phyloP scores from a whole-genome alignment of 78 protist genomes.

The Blattamonas nauphoetae region DNA sequence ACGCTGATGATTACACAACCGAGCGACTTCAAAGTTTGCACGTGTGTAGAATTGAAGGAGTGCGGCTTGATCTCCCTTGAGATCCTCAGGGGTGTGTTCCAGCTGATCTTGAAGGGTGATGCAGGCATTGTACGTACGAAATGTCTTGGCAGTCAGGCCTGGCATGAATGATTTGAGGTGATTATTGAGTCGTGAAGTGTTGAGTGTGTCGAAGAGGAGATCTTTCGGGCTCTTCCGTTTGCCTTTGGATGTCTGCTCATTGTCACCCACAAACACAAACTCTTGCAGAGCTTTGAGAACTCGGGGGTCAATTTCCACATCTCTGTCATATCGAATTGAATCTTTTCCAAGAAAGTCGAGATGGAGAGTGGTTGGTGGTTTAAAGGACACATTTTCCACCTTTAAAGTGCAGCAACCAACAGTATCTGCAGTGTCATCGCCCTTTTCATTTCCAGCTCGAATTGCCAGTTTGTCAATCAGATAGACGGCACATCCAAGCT shows the following conservation, averaged over 20 bases:
- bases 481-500: background rate
- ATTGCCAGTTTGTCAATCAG: slow-evolving; percentile 88
- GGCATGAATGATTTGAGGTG: slow-evolving; percentile 72
- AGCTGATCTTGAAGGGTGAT: slow-evolving; percentile 58
- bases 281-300: background rate
- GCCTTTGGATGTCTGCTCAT: slow-evolving; percentile 15
- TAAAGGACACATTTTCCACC: slow-evolving; percentile 74
- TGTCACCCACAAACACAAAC: background rate
- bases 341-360: slow-evolving; percentile 97
- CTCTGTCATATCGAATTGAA: slow-evolving; percentile 70
- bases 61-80: background rate
- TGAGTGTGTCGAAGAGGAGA: slow-evolving; percentile 51
- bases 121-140: slow-evolving; percentile 98
- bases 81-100: background rate
- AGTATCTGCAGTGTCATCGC: slow-evolving; percentile 87
- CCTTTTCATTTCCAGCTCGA: slow-evolving; percentile 93
- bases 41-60: slow-evolving; percentile 52
- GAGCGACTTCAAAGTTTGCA: slow-evolving; percentile 88
- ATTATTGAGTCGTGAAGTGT: slow-evolving; percentile 58
- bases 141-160: slow-evolving; percentile 90
- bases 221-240: slow-evolving; percentile 39
- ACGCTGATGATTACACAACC: slow-evolving; percentile 95
- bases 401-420: slow-evolving; percentile 96
- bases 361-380: background rate
- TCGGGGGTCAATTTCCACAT: slow-evolving; percentile 42